Evolutionary conservation across 805 yeast species (phyloP), one percentile per base, ranked within the genome.

Genomic region (Candida pseudoglaebosa): DNA sequence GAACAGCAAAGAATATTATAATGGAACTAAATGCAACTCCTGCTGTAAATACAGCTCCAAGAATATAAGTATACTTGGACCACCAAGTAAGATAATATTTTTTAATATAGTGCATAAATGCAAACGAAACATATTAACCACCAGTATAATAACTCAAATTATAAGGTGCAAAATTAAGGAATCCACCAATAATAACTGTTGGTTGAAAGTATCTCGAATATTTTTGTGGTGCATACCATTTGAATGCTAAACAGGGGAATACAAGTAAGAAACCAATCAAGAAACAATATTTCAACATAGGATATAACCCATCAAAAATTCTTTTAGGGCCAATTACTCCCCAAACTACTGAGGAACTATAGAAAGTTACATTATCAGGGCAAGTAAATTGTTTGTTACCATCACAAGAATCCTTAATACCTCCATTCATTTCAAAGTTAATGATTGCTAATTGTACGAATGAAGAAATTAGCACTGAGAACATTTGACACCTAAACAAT

Each of bases 21-120:
- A 81, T 62, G 6, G 78, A 70, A 36, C 76, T 57, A 44, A 78
- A 67, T 1, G 82, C 83, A 21, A 77, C 68, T 21, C 82, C 84
- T 2, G 81, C 73, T n/a, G 61, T 52, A 24, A 79, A 56, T 4
- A 73, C 80, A 21, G 78, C 67, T 13, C 74, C 57, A 36, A 80
- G 54, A 29, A 80, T 64, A 54, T 77, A 80, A 53, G 78, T 80
- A 57, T 82, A 81, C 56, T 79, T 81, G 24, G 78, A 75, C 87
- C 82, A 81, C 82, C 82, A 70, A 17, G 67, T 54, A 37, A 64
- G 50, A 54, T 68, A 71, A 45, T 60, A 56, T 36, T 62, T 58
- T 48, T 71, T 69, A 49, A 77, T 55, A 49, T 64, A 70, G 57
- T 64, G 73, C 54, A 75, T 77, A 57, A 80, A 80, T 3, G 65